These are phyloP conservation scores for Dioscorea alata DNA, from an alignment of 106 monocot genomes.

Conservation along the genomic window DNA sequence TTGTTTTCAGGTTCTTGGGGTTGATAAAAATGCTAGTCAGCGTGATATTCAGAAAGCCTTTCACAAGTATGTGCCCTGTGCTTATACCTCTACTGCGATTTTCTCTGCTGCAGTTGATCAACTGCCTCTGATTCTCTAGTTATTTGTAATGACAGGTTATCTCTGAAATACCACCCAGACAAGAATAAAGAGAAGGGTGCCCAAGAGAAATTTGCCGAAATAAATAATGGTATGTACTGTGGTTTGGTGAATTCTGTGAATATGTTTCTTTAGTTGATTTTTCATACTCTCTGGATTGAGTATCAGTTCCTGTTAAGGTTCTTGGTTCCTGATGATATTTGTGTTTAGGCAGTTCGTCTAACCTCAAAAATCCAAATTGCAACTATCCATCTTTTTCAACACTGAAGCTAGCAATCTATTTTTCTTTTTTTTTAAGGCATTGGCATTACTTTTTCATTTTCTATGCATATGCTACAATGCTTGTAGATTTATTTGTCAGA, in stretches of 20 bases:
- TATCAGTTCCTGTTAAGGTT: too few relatives aligned
- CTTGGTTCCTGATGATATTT: too few relatives aligned
- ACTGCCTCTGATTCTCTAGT: background rate
- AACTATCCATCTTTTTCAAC: too few relatives aligned
- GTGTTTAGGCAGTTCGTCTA: too few relatives aligned
- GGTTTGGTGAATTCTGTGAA: background rate
- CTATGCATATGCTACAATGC: too few relatives aligned
- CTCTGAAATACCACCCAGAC: conserved; percentile 95
- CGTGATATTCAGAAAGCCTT: conserved; percentile 95
- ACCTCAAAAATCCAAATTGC: too few relatives aligned
- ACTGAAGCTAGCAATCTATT: too few relatives aligned
- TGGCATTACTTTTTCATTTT: too few relatives aligned
- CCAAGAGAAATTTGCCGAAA: conserved; percentile 88
- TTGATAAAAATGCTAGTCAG: conserved; percentile 77
- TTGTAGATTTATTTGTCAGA: too few relatives aligned
- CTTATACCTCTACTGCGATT: background rate
- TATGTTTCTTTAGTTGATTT: too few relatives aligned
- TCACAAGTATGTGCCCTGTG: conserved; percentile 59
- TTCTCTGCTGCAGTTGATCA: background rate
- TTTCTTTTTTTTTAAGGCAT: too few relatives aligned
- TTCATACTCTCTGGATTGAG: too few relatives aligned
- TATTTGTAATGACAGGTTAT: conserved; percentile 51
- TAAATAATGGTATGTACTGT: conserved; percentile 77
- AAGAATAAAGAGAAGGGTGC: conserved; percentile 94
- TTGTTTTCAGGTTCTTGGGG: conserved; percentile 75